Percentiles rank a stretch among this genome's conserved stretches.
phyloP scores from a whole-genome alignment of 495 filamentous ascomycete genomes.

The Daldinia concentrica region DNA sequence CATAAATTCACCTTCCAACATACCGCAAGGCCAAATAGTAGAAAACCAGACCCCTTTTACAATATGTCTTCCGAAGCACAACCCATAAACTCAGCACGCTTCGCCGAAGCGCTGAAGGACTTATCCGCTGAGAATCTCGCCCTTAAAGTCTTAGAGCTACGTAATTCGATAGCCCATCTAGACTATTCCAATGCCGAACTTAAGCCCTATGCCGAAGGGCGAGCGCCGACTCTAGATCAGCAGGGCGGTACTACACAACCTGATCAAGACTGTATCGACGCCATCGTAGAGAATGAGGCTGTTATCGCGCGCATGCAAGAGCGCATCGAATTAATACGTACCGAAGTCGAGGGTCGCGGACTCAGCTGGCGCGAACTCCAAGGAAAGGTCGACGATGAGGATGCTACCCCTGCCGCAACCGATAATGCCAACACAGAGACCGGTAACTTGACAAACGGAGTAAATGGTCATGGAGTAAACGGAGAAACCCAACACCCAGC shows the following conservation, averaged over 20 bases:
- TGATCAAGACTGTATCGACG: conserved; percentile 72
- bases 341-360: conserved; percentile 80
- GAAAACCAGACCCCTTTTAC: background rate
- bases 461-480: conserved; percentile 47
- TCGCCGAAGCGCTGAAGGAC: conserved; percentile 76
- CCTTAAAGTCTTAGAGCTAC: conserved; percentile 81
- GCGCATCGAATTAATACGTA: conserved; percentile 71
- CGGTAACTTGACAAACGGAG: conserved; percentile 32
- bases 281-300: conserved; percentile 77
- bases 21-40: background rate
- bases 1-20: background rate
- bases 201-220: conserved; percentile 63
- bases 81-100: conserved; percentile 69
- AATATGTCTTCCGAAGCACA: conserved; percentile 58
- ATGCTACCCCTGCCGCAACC: conserved; percentile 27
- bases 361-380: conserved; percentile 71
- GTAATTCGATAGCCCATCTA: conserved; percentile 84
- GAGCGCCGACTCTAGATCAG: conserved; percentile 33
- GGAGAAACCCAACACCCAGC: conserved; percentile 44
- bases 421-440: conserved; percentile 48
- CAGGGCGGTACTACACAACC: conserved; percentile 48
- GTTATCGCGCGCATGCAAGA: conserved; percentile 79
- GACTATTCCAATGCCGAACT: conserved; percentile 80
- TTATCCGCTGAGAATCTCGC: conserved; percentile 77
- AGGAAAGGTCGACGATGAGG: conserved; percentile 50